phyloP scores from a whole-genome alignment of 441 rosid species.

The Euphorbia celastroides region DNA sequence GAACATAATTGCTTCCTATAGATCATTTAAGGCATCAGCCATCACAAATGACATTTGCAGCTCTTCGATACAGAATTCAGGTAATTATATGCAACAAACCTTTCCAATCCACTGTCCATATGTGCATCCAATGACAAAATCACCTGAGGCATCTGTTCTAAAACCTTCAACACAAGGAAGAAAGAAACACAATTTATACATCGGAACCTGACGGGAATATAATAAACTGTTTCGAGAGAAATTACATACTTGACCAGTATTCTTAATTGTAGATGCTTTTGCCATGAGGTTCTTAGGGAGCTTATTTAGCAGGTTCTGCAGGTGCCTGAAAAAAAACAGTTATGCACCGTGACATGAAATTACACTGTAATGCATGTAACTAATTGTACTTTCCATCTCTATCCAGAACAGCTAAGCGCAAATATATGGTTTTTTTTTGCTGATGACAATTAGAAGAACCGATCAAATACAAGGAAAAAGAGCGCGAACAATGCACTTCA shows the following conservation, averaged over 20 bases:
- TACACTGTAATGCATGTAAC: neutral
- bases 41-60: neutral
- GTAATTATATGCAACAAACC: conserved; percentile 24
- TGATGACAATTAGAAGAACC: too few species aligned
- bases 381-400: neutral
- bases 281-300: conserved; percentile 63
- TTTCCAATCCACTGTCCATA: conserved; percentile 47
- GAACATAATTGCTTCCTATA: neutral
- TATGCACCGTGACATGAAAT: neutral
- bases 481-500: neutral
- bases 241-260: conserved; percentile 47
- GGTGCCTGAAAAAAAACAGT: conserved; percentile 4
- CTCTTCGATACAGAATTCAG: neutral
- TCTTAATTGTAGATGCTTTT: conserved; percentile 42
- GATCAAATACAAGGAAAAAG: neutral
- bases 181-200: neutral
- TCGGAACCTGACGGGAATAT: neutral
- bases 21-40: neutral
- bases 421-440: neutral
- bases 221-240: neutral
- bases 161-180: conserved; percentile 28
- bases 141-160: conserved; percentile 54
- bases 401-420: neutral
- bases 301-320: conserved; percentile 45
- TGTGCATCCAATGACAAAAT: conserved; percentile 61